These are phyloP conservation scores for Fereydounia khargensis DNA, from an alignment of 1,284 basidiomycete species.

Conservation along the genomic window DNA sequence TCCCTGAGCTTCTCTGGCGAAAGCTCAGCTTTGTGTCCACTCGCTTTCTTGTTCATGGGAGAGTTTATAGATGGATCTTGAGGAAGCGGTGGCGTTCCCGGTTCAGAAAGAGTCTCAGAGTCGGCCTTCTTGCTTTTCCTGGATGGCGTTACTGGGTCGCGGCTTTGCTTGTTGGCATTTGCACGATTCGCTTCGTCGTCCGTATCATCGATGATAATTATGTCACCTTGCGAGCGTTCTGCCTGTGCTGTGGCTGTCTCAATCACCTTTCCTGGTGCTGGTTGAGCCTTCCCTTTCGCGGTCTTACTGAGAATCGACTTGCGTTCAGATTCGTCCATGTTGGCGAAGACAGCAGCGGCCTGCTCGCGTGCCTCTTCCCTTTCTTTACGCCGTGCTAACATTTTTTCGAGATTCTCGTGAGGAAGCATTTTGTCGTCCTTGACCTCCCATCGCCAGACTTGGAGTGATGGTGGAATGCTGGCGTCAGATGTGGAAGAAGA, in stretches of 20 bases:
- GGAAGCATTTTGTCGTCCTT: slow-evolving; percentile 70
- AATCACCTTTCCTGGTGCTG: not conserved
- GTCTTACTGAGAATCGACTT: slow-evolving; percentile 31
- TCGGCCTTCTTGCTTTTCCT: not conserved
- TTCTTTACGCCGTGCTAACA: slow-evolving; percentile 67
- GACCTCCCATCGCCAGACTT: slow-evolving; percentile 86
- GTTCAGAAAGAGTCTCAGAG: not conserved
- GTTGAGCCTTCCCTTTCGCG: slow-evolving; percentile 14
- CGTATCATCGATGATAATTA: slow-evolving; percentile 26
- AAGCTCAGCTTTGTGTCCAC: slow-evolving; percentile 20
- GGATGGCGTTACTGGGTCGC: not conserved
- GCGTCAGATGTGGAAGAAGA: slow-evolving; percentile 1
- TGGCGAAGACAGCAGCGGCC: slow-evolving; percentile 20
- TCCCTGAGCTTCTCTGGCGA: slow-evolving; percentile 51
- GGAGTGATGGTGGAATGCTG: slow-evolving; percentile 58
- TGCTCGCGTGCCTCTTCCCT: slow-evolving; percentile 64
- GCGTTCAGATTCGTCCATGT: slow-evolving; percentile 21
- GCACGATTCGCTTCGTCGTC: slow-evolving; percentile 7
- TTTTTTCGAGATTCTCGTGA: slow-evolving; percentile 68
- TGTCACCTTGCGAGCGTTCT: slow-evolving; percentile 4
- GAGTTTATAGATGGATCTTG: not conserved
- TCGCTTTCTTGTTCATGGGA: slow-evolving; percentile 34
- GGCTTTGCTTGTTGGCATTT: not conserved
- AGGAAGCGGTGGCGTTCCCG: not conserved
- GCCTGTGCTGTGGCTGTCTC: not conserved